A percentile compares a stretch with the other conserved stretches of the same genome.
These are phyloP conservation scores for Epichloe elymi DNA, from an alignment of 2,329 filamentous ascomycete genomes.

Conservation along the genomic window DNA sequence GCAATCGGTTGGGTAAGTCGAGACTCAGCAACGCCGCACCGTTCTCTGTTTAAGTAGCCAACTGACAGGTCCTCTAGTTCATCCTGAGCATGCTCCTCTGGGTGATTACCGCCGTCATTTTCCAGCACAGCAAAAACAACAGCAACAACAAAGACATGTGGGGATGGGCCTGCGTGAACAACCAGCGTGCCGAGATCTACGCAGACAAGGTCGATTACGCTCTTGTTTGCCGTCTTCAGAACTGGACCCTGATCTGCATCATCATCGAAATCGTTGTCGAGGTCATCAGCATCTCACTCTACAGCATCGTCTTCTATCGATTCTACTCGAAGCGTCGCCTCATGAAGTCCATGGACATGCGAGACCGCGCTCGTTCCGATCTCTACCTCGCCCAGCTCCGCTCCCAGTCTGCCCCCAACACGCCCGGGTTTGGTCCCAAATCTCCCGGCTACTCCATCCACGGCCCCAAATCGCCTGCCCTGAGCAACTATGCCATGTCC, in stretches of 20 bases:
- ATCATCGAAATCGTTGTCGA: conserved; percentile 95
- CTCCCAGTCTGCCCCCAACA: conserved; percentile 85
- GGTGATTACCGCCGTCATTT: conserved; percentile 70
- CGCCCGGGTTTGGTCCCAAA: conserved; percentile 71
- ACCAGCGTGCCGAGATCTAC: conserved; percentile 67
- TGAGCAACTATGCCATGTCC: conserved; percentile 38
- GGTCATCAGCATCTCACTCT: conserved; percentile 79
- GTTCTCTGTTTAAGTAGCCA: too few relatives aligned
- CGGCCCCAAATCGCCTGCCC: conserved; percentile 28
- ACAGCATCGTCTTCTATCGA: conserved; percentile 90
- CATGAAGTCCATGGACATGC: conserved; percentile 90
- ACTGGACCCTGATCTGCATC: conserved; percentile 92
- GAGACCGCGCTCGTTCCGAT: conserved; percentile 86
- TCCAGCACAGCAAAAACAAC: conserved; percentile 65
- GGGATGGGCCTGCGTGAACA: conserved; percentile 96
- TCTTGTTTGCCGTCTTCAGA: conserved; percentile 81
- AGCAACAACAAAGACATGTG: conserved; percentile 74
- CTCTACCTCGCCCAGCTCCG: conserved; percentile 82
- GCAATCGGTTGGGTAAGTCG: conserved; percentile 58
- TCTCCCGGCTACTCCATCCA: conserved; percentile 21
- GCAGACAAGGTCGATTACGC: conserved; percentile 72
- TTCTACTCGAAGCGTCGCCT: conserved; percentile 95
- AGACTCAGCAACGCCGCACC: too few relatives aligned
- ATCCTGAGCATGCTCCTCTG: conserved; percentile 87
- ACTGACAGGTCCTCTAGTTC: conserved; percentile 36